A percentile compares a stretch with the other conserved stretches of the same genome.
Evolutionary conservation across 2,329 filamentous ascomycete species (phyloP).

Genomic region (Claviceps sp.): DNA sequence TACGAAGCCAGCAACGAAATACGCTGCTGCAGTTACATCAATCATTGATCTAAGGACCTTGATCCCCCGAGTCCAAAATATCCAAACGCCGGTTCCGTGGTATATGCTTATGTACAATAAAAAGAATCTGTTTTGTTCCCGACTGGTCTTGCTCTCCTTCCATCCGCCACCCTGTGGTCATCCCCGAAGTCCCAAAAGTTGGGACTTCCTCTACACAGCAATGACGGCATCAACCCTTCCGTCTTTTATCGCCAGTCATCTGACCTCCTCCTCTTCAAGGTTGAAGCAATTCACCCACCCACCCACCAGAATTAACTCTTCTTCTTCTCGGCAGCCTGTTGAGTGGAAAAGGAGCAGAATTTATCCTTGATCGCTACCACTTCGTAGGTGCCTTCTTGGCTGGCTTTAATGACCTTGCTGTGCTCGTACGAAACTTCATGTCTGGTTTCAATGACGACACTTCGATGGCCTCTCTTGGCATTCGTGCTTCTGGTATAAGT

Average conservation of each 20-base stretch:
- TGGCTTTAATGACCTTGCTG: constrained; percentile 68
- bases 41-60: background rate
- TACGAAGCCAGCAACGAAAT: background rate
- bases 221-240: too few relatives aligned
- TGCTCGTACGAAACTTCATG: constrained; percentile 76
- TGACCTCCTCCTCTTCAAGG: background rate
- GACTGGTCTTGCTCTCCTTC: background rate
- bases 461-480: constrained; percentile 62
- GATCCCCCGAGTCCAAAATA: constrained; percentile 1
- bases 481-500: constrained; percentile 90
- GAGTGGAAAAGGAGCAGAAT: constrained; percentile 77
- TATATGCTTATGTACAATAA: constrained; percentile 15
- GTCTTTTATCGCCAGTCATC: too few relatives aligned
- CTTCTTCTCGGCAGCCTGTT: constrained; percentile 37
- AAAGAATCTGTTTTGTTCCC: constrained; percentile 18
- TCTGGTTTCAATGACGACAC: constrained; percentile 75
- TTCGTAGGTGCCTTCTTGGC: constrained; percentile 93
- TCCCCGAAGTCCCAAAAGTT: constrained; percentile 7
- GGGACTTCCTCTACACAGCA: constrained; percentile 17
- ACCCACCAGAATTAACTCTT: constrained; percentile 13
- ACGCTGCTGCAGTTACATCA: background rate
- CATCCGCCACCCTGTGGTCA: constrained; percentile 26
- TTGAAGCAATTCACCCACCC: too few relatives aligned
- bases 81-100: constrained; percentile 6
- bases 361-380: constrained; percentile 92